Evolutionary conservation across 1,139 yeast genomes (phyloP).

Genomic region (Saccharomyces hybrid): DNA sequence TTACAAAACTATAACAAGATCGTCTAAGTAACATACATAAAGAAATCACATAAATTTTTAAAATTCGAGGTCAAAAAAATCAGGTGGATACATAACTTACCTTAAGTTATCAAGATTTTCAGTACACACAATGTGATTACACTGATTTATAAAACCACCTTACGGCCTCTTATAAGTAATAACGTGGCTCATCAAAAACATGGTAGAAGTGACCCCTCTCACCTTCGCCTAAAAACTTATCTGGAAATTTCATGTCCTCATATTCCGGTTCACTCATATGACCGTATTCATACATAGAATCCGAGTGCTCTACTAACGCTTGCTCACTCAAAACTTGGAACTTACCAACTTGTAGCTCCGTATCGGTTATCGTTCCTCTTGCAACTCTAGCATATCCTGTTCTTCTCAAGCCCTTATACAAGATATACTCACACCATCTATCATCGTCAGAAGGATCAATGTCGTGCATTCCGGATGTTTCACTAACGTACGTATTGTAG

Average conservation of each 20-base stretch:
- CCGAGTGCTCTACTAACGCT: conserved; percentile 35
- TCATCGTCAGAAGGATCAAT: conserved; percentile 93
- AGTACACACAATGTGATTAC: not conserved
- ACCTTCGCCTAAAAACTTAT: conserved; percentile 83
- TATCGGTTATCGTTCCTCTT: conserved; percentile 90
- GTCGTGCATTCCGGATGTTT: conserved; percentile 79
- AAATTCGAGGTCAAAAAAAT: not conserved
- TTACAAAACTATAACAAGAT: not conserved
- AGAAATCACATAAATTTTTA: not conserved
- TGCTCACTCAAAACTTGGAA: conserved; percentile 56
- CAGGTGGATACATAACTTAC: not conserved
- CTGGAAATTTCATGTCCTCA: conserved; percentile 68
- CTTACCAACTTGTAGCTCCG: conserved; percentile 92
- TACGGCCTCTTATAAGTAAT: conserved; percentile 38
- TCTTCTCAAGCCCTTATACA: conserved; percentile 79
- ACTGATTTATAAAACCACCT: not conserved
- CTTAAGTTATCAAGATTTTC: not conserved
- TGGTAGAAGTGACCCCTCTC: conserved; percentile 90
- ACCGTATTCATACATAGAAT: conserved; percentile 47
- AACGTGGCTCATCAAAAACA: conserved; percentile 83
- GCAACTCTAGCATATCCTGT: conserved; percentile 92
- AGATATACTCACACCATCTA: conserved; percentile 96
- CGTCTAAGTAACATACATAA: not conserved
- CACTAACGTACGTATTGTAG: conserved; percentile 85
- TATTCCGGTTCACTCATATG: conserved; percentile 47